Evolutionary conservation across 768 basidiomycete species (phyloP).

Genomic region (Boletus edulis): DNA sequence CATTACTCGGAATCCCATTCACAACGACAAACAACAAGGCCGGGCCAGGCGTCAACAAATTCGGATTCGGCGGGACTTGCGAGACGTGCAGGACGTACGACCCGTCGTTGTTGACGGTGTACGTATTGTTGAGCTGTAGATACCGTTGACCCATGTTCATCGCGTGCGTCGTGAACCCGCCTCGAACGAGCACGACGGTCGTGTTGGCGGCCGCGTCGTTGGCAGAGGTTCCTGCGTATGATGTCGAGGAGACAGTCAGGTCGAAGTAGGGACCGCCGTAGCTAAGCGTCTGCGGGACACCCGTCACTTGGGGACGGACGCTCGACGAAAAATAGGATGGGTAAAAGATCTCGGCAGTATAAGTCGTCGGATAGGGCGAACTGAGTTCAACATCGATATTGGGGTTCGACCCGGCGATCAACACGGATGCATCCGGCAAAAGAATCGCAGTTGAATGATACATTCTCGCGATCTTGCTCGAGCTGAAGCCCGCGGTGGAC

Average conservation of each 20-base stretch:
- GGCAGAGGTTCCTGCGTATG: slow-evolving; percentile 57
- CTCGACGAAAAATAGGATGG: slow-evolving; percentile 79
- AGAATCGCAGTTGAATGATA: slow-evolving; percentile 94
- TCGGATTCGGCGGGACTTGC: slow-evolving; percentile 81
- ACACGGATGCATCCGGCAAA: slow-evolving; percentile 80
- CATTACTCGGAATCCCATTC: slow-evolving; percentile 81
- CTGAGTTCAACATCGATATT: slow-evolving; percentile 75
- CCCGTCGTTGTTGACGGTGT: slow-evolving; percentile 75
- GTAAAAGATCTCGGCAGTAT: slow-evolving; percentile 86
- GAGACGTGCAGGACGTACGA: slow-evolving; percentile 76
- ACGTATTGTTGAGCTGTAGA: slow-evolving; percentile 82
- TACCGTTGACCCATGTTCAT: slow-evolving; percentile 89
- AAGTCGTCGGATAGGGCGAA: slow-evolving; percentile 72
- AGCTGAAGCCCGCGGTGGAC: slow-evolving; percentile 62
- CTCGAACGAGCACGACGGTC: slow-evolving; percentile 75
- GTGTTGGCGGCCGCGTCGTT: slow-evolving; percentile 73
- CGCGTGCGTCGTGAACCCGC: slow-evolving; percentile 81
- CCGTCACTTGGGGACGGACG: slow-evolving; percentile 65
- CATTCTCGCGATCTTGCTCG: slow-evolving; percentile 69
- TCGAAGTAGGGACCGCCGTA: slow-evolving; percentile 87
- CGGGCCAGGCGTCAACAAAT: slow-evolving; percentile 88
- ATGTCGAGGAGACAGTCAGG: slow-evolving; percentile 61
- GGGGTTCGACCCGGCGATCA: slow-evolving; percentile 92
- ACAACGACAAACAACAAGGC: slow-evolving; percentile 80
- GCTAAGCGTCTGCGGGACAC: slow-evolving; percentile 67